Conservation (phyloP, 1,139 yeast species). For the Nakaseomyces nivariensis region DNA sequence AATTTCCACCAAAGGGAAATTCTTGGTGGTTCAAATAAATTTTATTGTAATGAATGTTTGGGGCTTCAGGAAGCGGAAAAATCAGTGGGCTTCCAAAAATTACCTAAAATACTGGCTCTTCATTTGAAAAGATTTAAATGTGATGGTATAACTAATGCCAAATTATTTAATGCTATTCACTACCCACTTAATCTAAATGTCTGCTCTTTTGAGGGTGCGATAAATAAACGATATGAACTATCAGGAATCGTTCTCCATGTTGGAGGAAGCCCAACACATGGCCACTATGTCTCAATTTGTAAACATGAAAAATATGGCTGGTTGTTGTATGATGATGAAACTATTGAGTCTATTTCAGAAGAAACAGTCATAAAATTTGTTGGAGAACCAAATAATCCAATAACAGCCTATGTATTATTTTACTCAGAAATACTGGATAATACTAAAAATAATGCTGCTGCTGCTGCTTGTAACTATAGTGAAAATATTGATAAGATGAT, state of each 20-base stretch:
- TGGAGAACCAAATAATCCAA: slow-evolving; percentile 82
- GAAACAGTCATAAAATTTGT: slow-evolving; percentile 74
- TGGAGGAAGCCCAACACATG: slow-evolving; percentile 97
- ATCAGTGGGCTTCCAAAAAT: slow-evolving; percentile 67
- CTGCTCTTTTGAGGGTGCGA: slow-evolving; percentile 47
- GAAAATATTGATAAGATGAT: slow-evolving; percentile 20
- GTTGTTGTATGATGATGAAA: slow-evolving; percentile 91
- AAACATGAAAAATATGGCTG: slow-evolving; percentile 75
- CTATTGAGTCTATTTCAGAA: slow-evolving; percentile 83
- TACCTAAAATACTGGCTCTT: slow-evolving; percentile 72
- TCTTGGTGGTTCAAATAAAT: slow-evolving; percentile 78
- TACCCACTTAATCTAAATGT: slow-evolving; percentile 70
- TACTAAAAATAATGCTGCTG: background rate
- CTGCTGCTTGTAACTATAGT: background rate
- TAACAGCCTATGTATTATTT: slow-evolving; percentile 84
- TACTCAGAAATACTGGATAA: slow-evolving; percentile 37
- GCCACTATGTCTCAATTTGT: slow-evolving; percentile 84
- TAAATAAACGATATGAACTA: slow-evolving; percentile 57
- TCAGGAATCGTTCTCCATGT: slow-evolving; percentile 85
- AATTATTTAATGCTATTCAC: slow-evolving; percentile 73
- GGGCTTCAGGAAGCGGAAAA: slow-evolving; percentile 93
- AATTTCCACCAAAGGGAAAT: slow-evolving; percentile 82
- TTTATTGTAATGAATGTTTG: slow-evolving; percentile 84
- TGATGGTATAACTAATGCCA: slow-evolving; percentile 71
- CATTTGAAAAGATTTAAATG: slow-evolving; percentile 89